These are phyloP conservation scores for Floccularia luteovirens DNA, from an alignment of 768 basidiomycete genomes.

Conservation along the genomic window DNA sequence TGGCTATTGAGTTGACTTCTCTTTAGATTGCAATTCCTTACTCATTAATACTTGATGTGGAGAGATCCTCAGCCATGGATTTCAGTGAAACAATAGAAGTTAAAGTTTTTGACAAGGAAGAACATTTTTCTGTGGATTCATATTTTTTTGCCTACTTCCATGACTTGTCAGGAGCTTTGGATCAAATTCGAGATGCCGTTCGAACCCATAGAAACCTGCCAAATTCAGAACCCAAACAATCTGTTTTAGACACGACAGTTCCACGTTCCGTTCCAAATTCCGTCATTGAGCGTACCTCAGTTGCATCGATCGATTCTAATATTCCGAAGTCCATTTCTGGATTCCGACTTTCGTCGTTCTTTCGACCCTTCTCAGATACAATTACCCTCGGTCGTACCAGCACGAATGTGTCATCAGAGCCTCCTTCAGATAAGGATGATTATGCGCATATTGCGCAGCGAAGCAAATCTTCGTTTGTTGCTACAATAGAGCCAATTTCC, in stretches of 20 bases:
- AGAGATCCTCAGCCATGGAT: constrained; percentile 83
- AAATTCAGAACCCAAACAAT: constrained; percentile 23
- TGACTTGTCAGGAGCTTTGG: constrained; percentile 67
- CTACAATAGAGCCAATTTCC: constrained; percentile 47
- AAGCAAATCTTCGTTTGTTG: constrained; percentile 51
- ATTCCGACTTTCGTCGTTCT: constrained; percentile 58
- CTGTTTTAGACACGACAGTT: constrained; percentile 55
- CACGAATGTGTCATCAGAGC: constrained; percentile 16
- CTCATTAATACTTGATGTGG: constrained; percentile 81
- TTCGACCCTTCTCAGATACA: constrained; percentile 62
- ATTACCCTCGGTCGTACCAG: constrained; percentile 19
- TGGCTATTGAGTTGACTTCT: constrained; percentile 2
- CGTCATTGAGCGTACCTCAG: constrained; percentile 33
- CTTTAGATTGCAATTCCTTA: constrained; percentile 88
- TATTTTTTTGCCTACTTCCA: constrained; percentile 96
- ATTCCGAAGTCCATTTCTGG: constrained; percentile 29
- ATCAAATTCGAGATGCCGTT: constrained; percentile 75
- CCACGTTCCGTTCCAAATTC: constrained; percentile 22
- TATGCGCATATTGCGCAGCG: constrained; percentile 67
- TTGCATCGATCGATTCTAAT: constrained; percentile 23
- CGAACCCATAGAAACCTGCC: constrained; percentile 40
- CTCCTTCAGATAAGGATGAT: constrained; percentile 41
- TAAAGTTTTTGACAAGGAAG: constrained; percentile 80
- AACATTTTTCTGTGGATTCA: constrained; percentile 73
- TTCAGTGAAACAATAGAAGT: constrained; percentile 96